Conservation (phyloP, 257 asterid species). For the Ocimum tenuiflorum region DNA sequence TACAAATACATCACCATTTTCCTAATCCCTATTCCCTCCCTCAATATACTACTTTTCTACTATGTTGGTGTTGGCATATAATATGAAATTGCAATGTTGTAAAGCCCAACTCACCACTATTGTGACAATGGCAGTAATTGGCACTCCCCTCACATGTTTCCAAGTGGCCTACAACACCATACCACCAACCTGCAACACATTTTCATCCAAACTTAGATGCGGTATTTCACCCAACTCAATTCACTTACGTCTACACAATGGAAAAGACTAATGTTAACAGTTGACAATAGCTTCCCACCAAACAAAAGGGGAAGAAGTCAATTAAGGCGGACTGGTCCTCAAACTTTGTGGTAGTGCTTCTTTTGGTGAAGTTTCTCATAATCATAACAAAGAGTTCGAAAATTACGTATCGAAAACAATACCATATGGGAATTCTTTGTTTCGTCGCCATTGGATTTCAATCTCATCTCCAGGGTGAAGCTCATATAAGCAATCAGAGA, state of each 20-base stretch:
- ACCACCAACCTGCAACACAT: constrained; percentile 83
- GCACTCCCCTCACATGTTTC: constrained; percentile 69
- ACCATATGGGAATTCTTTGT: constrained; percentile 85
- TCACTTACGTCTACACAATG: constrained; percentile 14
- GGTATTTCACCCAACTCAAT: background rate
- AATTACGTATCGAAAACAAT: constrained; percentile 7
- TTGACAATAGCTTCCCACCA: constrained; percentile 22
- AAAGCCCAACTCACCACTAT: constrained; percentile 53
- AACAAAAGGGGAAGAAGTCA: constrained; percentile 19
- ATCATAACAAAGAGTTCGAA: no score
- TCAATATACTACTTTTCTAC: background rate
- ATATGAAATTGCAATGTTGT: background rate
- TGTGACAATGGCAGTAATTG: constrained; percentile 60
- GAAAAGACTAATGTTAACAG: background rate
- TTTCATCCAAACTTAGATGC: constrained; percentile 16
- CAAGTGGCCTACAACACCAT: constrained; percentile 88
- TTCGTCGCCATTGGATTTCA: constrained; percentile 92
- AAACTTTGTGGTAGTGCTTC: constrained; percentile 2
- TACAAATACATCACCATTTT: background rate
- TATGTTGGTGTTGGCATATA: background rate
- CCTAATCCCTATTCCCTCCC: background rate
- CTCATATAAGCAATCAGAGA: constrained; percentile 63
- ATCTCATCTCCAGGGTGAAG: constrained; percentile 71
- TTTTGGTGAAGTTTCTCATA: constrained; percentile 12
- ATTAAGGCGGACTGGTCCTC: constrained; percentile 19